Conservation (phyloP, 2,329 filamentous ascomycete genomes). For the Cylindrodendrum hubeiense region DNA sequence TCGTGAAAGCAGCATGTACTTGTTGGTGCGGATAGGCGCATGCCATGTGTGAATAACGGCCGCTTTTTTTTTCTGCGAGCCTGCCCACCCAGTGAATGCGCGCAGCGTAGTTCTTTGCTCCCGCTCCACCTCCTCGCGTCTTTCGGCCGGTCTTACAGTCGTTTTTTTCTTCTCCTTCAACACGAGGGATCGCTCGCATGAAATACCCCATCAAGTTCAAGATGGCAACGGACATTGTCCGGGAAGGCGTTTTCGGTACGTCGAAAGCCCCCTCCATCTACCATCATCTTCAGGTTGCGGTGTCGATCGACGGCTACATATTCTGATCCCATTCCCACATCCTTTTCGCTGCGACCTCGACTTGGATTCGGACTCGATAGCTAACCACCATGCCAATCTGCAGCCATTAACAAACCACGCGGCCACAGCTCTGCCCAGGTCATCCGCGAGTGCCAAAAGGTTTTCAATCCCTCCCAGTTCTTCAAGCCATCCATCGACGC, state of each 20-base stretch:
- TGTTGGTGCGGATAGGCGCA: neutral
- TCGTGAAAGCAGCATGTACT: neutral
- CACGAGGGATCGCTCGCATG: conserved; percentile 46
- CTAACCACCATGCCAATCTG: conserved; percentile 17
- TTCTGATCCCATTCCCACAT: neutral
- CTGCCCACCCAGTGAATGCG: conserved; percentile 7
- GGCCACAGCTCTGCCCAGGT: conserved; percentile 91
- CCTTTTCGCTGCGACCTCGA: neutral
- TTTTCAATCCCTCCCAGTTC: conserved; percentile 83
- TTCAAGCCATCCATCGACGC: conserved; percentile 83
- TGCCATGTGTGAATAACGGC: neutral
- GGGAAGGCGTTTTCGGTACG: conserved; percentile 71
- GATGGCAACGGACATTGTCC: conserved; percentile 66
- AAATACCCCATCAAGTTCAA: conserved; percentile 51
- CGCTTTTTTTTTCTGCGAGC: conserved; percentile 7
- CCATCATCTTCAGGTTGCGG: neutral
- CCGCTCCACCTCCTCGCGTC: conserved; percentile 23
- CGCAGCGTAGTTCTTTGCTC: conserved; percentile 11
- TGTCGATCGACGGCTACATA: neutral
- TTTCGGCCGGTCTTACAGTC: conserved; percentile 13
- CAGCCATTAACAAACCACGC: conserved; percentile 93
- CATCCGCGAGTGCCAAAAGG: conserved; percentile 85
- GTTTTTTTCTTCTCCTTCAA: conserved; percentile 23
- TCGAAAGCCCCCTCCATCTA: conserved; percentile 23
- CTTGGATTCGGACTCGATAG: neutral